Evolutionary conservation across 2,329 filamentous ascomycete genomes (phyloP), one percentile per base, ranked within the genome.

Genomic region (Verticillium dahliae): DNA sequence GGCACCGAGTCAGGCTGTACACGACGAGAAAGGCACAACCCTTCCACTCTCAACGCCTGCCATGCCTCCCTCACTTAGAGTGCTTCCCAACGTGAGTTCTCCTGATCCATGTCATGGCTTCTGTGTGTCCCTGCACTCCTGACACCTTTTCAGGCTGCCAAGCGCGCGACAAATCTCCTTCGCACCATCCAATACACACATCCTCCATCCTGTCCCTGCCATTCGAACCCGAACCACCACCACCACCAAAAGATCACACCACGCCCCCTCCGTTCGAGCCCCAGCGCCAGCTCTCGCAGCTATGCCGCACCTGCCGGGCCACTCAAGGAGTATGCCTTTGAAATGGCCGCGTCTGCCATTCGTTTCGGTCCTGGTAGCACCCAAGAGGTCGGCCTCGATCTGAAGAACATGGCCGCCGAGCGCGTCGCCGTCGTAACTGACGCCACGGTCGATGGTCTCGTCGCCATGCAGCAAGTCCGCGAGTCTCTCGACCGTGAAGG

Each of bases 331-430:
- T 99, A 99, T 78, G 95, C 95, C 14, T 99, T 99, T 72, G 95
- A 99, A 75, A 96, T 99, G 94, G 95, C 95, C 0, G 92, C 95
- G 1, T 96, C 91, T 1, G 91, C 90, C 34, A 97, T 99, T 70
- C 87, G 95, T 13, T 99, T 98, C 69, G 95, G 95, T 0, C 91
- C 92, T 0, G 95, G 95, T 6, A 90, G 90, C 61, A 99, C 95
- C 31, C 91, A 92, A 75, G 95, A 99, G 76, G 92, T 99, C 22
- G 95, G 95, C 66, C 98, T 98, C 95, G 95, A 99, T 76, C 88
- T 98, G 68, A 89, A 87, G 76, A 98, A 99, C 73, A 83, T 99
- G 81, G 90, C 90, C 14, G 88, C 90, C 6, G 90, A 91, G 79
- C 88, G 87, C 55, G 94, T 99, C 62, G 91, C 91, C 72, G 91